Conservation (phyloP, 495 filamentous ascomycete genomes). For the Parachaetomium inaequale region DNA sequence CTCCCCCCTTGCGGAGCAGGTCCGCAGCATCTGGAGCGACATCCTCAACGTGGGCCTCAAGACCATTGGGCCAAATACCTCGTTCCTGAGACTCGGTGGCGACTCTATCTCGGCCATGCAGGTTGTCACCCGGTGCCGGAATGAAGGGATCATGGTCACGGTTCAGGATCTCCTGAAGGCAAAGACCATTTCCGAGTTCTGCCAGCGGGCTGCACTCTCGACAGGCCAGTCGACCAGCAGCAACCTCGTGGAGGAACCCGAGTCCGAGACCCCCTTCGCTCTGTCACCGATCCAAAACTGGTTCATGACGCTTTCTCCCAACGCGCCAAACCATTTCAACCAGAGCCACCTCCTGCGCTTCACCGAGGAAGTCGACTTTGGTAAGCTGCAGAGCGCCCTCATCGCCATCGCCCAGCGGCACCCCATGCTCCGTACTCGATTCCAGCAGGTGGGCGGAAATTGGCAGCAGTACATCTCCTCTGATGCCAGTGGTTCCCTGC, state of each 20-base stretch:
- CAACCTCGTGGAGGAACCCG: neutral
- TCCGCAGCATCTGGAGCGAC: slow-evolving; percentile 43
- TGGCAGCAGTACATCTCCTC: slow-evolving; percentile 33
- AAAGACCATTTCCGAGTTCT: slow-evolving; percentile 20
- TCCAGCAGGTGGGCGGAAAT: slow-evolving; percentile 27
- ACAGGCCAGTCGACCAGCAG: neutral
- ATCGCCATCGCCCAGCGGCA: slow-evolving; percentile 42
- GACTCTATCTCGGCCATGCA: slow-evolving; percentile 35
- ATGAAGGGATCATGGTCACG: slow-evolving; percentile 15
- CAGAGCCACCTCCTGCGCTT: slow-evolving; percentile 48
- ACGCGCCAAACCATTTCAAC: slow-evolving; percentile 55
- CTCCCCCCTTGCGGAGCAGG: neutral
- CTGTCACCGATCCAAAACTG: slow-evolving; percentile 57
- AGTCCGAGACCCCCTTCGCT: slow-evolving; percentile 18
- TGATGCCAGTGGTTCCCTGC: slow-evolving; percentile 21
- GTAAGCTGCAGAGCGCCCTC: slow-evolving; percentile 24
- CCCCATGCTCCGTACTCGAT: slow-evolving; percentile 61
- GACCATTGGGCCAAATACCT: slow-evolving; percentile 24
- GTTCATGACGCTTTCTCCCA: slow-evolving; percentile 24
- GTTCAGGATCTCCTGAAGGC: slow-evolving; percentile 23
- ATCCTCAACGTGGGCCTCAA: slow-evolving; percentile 48
- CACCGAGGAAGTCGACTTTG: slow-evolving; percentile 24
- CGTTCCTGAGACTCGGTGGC: slow-evolving; percentile 32
- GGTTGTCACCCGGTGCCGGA: slow-evolving; percentile 20
- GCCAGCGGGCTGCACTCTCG: slow-evolving; percentile 7